Percentiles rank a stretch among this genome's conserved stretches.
These are phyloP conservation scores for Sugiyamaella pinicola DNA, from an alignment of 1,139 yeast genomes.

Conservation along the genomic window DNA sequence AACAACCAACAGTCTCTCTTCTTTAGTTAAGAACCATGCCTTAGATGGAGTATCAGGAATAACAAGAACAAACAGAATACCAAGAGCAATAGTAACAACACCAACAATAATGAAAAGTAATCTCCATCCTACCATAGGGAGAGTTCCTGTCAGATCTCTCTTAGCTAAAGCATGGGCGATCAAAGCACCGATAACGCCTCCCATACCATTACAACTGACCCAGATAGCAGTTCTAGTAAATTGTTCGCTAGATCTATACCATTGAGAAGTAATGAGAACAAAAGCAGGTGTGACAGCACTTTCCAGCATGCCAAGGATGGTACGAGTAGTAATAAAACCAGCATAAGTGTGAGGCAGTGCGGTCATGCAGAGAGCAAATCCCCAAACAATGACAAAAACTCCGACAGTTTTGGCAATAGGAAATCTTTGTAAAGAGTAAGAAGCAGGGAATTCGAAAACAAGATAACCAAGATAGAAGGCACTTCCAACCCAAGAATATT, in stretches of 20 bases:
- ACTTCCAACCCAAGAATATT: slow-evolving; percentile 58
- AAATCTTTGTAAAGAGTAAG: slow-evolving; percentile 52
- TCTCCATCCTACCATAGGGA: slow-evolving; percentile 51
- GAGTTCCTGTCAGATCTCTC: slow-evolving; percentile 41
- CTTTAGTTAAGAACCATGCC: slow-evolving; percentile 55
- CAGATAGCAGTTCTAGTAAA: slow-evolving; percentile 52
- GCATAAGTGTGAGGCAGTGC: slow-evolving; percentile 53
- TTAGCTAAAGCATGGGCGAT: slow-evolving; percentile 53
- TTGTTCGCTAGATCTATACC: slow-evolving; percentile 56
- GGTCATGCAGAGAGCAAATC: slow-evolving; percentile 51
- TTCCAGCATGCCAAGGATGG: slow-evolving; percentile 59
- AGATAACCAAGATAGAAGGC: slow-evolving; percentile 57
- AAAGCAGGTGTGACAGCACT: slow-evolving; percentile 61
- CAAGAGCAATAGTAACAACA: slow-evolving; percentile 54
- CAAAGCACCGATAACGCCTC: slow-evolving; percentile 56
- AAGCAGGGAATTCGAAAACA: slow-evolving; percentile 55
- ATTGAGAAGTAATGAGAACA: slow-evolving; percentile 58
- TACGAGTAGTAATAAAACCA: slow-evolving; percentile 53
- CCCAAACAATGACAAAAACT: slow-evolving; percentile 53
- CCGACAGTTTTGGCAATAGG: slow-evolving; percentile 59
- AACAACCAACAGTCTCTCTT: slow-evolving; percentile 55
- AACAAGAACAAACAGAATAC: slow-evolving; percentile 48
- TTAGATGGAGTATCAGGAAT: slow-evolving; percentile 58
- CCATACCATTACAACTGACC: slow-evolving; percentile 60
- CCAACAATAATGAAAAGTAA: slow-evolving; percentile 54